Evolutionary conservation across 179 eudicot species (phyloP), one percentile per base, ranked within the genome.

Genomic region (Spergularia azorica): DNA sequence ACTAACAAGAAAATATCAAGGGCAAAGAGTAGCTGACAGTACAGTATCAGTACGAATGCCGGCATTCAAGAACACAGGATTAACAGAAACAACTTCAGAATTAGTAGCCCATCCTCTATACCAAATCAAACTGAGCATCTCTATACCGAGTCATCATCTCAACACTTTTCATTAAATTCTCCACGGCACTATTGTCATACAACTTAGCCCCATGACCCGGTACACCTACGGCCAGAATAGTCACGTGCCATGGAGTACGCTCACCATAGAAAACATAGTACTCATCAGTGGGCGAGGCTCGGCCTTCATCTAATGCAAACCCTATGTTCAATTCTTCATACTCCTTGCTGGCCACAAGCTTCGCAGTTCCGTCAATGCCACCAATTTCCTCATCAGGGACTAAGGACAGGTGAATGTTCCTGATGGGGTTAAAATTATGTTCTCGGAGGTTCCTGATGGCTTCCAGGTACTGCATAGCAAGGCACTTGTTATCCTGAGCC

Each of bases 361-460:
- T 84, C n/a, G 83, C 93, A 20, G 84, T 85, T 43, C 98, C 98
- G 63, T 87, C 88, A 1, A 79, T 43, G 36, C 97, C 99, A 3
- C 97, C 99, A 63, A 89, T 85, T 82, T 95, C 99, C 85, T 95
- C 99, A 9, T 95, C 94, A 2, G 97, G 95, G 0, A 91, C 95
- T n/a, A 88, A 93, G 2, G 90, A 88, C 59, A 93, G 57, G 78
- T 91, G 93, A 0, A 95, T 76, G 1, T 86, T 89, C 62, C 99
- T 86, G 5, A 80, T 16, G 0, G 97, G 97, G 13, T 52, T 32
- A 32, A 85, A 90, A 0, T 58, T 36, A 2, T 66, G 57, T 0
- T 72, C 63, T 38, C 80, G 71, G 12, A 95, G 91, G 57, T 79
- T 76, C 36, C 89, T 79, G 7, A 93, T 87, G 52, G 97, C 93